phyloP scores from a whole-genome alignment of 371 early-diverging fungal genomes.

The Rhizopus stolonifer region DNA sequence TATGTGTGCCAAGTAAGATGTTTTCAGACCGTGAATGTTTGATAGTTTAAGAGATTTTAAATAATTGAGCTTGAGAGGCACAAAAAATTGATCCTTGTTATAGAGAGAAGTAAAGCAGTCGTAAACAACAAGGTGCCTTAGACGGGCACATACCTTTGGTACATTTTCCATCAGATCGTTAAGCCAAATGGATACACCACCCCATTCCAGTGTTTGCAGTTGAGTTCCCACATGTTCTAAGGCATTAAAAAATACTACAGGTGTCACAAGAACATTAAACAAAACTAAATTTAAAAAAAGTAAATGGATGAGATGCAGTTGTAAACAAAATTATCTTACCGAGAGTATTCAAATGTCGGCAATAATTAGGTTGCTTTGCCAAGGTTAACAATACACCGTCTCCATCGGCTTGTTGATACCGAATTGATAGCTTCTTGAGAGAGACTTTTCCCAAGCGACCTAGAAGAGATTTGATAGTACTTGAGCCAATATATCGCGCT shows the following conservation, averaged over 20 bases:
- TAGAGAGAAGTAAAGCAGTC: slow-evolving; percentile 28
- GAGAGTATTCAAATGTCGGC: slow-evolving; percentile 16
- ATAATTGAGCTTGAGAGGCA: neutral
- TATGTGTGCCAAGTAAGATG: slow-evolving; percentile 12
- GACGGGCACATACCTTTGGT: slow-evolving; percentile 16
- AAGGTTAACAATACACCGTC: slow-evolving; percentile 20
- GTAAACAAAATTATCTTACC: slow-evolving; percentile 13
- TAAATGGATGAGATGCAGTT: neutral
- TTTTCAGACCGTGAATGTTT: slow-evolving; percentile 27
- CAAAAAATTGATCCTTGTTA: neutral
- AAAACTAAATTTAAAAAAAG: slow-evolving; percentile 15
- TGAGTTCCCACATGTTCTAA: slow-evolving; percentile 15
- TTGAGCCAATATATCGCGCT: neutral
- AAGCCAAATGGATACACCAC: slow-evolving; percentile 25
- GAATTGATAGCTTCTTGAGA: slow-evolving; percentile 11
- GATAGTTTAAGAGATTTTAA: slow-evolving; percentile 13
- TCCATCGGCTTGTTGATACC: slow-evolving; percentile 20
- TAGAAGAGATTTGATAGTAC: slow-evolving; percentile 16
- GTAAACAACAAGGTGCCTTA: slow-evolving; percentile 19
- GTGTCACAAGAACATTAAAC: slow-evolving; percentile 24
- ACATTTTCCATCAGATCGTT: slow-evolving; percentile 23
- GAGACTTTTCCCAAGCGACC: slow-evolving; percentile 18
- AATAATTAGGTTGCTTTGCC: slow-evolving; percentile 2
- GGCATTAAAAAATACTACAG: slow-evolving; percentile 15
- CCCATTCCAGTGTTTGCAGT: slow-evolving; percentile 20